Base-by-base conservation (phyloP, 768 basidiomycete species). In the Suillus subalutaceus region DNA sequence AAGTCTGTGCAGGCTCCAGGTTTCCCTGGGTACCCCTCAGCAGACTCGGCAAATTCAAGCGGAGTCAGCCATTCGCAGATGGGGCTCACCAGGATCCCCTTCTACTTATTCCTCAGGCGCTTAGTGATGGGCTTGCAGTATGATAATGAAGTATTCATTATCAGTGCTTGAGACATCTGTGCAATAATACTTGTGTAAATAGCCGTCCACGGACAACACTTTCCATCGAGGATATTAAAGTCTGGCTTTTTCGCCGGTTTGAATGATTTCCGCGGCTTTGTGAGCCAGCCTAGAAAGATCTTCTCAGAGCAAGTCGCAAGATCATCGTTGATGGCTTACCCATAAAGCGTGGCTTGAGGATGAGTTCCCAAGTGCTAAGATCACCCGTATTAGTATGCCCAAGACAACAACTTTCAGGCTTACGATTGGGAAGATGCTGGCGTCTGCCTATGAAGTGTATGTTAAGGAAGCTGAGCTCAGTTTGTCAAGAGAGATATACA, bases 151-250 rank as follows among this genome's bases (percentile, higher is more conserved):
- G 26, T 26, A 26, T 26, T 26, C 26, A 26, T 26, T 35, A 77
- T 90, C 37, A 75, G 77, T 15, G 62, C 68, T 44, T 77, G 60
- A 72, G 6, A 15, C 26, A 60, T 43, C 10, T 9, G 13, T 43
- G 30, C 6, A 43, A 12, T 30, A 10, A 40, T 18, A 41, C 30
- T 43, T 20, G 26, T 41, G 6, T 60, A 43, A 43, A 20, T 26
- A 26, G 26, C 18, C 20, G 12, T n/a, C 12, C 7, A 30, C 12
- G 20, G 12, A 56, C 59, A 30, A 32, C 43, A 6, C 41, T 43
- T 60, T 60, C 12, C 12, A n/a, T 30, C 26, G 26, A 30, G 5
- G 26, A 41, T 18, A 16, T 46, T 20, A 50, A 26, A 26, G 30
- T 57, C 60, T 60, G 4, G 43, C 43, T 63, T 46, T 26, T 46